phyloP scores from a whole-genome alignment of 176 grass and related monocot genomes.

The Tillandsia fasciculata region DNA sequence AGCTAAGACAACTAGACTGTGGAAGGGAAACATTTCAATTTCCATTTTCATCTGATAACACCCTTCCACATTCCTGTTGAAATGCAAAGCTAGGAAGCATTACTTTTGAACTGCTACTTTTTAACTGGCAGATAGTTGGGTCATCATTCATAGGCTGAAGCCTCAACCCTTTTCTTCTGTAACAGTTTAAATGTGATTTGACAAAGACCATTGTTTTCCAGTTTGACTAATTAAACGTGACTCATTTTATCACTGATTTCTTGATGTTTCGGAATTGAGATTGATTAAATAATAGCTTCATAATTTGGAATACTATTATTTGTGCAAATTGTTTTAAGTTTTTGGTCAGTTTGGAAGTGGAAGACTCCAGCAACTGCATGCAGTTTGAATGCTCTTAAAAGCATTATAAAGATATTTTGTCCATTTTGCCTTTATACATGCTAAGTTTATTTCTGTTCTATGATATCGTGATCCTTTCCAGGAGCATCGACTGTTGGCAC shows the following conservation, averaged over 20 bases:
- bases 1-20: too few species aligned
- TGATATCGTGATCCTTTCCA: constrained; percentile 9
- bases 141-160: too few species aligned
- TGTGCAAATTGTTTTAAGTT: neutral
- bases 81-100: too few species aligned
- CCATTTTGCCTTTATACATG: neutral
- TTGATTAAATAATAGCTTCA: neutral
- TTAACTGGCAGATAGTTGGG: too few species aligned
- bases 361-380: too few species aligned
- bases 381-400: neutral
- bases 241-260: neutral
- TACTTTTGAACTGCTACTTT: too few species aligned
- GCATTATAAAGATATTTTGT: neutral
- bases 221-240: neutral
- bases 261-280: neutral
- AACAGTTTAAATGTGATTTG: too few species aligned
- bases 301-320: neutral
- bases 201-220: neutral
- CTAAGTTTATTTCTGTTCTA: neutral
- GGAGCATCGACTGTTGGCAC: constrained; percentile 72
- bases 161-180: too few species aligned
- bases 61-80: too few species aligned
- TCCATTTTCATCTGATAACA: too few species aligned
- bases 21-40: too few species aligned
- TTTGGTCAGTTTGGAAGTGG: too few species aligned